Base-by-base conservation (phyloP, 2,329 filamentous ascomycete genomes). In the Ceratocystiopsis minuta region DNA sequence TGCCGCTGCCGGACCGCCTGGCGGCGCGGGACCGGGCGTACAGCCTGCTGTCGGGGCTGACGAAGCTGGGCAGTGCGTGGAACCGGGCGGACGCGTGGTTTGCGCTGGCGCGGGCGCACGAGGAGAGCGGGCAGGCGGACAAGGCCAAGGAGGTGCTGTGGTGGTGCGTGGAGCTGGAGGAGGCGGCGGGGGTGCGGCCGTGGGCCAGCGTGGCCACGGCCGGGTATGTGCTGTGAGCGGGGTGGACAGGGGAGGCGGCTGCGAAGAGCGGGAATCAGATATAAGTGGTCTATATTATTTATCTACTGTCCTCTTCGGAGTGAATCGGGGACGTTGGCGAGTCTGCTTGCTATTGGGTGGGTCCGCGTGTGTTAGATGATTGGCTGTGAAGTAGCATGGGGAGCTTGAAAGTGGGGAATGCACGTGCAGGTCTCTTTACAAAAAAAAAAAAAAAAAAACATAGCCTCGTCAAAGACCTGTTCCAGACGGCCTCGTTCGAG, bases 131-230 rank as follows among this genome's bases (percentile, higher is more conserved):
- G 0, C 83, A 94, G 62, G 60, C 75, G 2, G 82, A 90, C 34
- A 93, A 88, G 64, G 81, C 90, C 14, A 92, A 87, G 62, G 81
- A 90, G 51, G 85, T 87, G 37, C 68, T 96, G 7, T 96, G 90
- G 90, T 96, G 88, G 86, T 93, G 87, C 52, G 82, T 98, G 13
- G 86, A 95, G 60, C 66, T 98, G 28, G 90, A 96, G 56, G 88
- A 98, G 56, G 76, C 75, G 9, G 75, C 74, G 49, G 84, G 80
- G 0, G 71, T 94, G 38, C 74, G 90, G 44, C 70, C 73, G 45
- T 96, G 88, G 90, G 70, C 66, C 28, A 77, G 71, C 49, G 68
- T 85, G 24, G 77, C 72, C 4, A 67, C 67, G 39, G 75, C 76
- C 16, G 70, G 79, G 16, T 83, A 82, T 59, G 71, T 81, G 38